Evolutionary conservation across 176 grass and related monocot genomes (phyloP).

Genomic region (Guadua angustifolia): DNA sequence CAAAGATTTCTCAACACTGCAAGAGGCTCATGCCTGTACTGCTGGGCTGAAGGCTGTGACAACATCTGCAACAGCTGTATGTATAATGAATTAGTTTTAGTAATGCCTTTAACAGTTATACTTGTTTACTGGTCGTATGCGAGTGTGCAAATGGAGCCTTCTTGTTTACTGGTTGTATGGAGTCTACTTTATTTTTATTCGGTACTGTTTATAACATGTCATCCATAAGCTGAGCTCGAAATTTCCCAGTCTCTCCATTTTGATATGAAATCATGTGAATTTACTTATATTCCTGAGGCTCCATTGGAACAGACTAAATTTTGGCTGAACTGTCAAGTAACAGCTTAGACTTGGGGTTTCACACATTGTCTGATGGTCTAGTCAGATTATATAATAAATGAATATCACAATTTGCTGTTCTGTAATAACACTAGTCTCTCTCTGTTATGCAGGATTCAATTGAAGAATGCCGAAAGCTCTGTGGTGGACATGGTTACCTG

Average conservation of each 20-base stretch:
- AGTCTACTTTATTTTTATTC: constrained; percentile 13
- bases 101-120: not conserved
- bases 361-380: constrained; percentile 25
- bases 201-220: not conserved
- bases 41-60: constrained; percentile 96
- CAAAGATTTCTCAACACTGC: constrained; percentile 95
- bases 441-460: constrained; percentile 73
- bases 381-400: not conserved
- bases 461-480: constrained; percentile 96
- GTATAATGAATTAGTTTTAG: constrained; percentile 39
- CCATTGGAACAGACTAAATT: not conserved
- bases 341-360: not conserved
- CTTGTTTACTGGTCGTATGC: not conserved
- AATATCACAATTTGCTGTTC: not conserved
- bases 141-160: not conserved
- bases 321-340: not conserved
- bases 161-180: not conserved
- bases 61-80: constrained; percentile 83
- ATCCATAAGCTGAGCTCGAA: not conserved
- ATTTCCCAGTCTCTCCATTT: not conserved
- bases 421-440: not conserved
- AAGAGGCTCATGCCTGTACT: constrained; percentile 92
- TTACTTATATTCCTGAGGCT: constrained; percentile 16
- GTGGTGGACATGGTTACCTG: constrained; percentile 94
- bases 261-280: not conserved